phyloP scores from a whole-genome alignment of 306 rosid species.

The Malus sylvestris region DNA sequence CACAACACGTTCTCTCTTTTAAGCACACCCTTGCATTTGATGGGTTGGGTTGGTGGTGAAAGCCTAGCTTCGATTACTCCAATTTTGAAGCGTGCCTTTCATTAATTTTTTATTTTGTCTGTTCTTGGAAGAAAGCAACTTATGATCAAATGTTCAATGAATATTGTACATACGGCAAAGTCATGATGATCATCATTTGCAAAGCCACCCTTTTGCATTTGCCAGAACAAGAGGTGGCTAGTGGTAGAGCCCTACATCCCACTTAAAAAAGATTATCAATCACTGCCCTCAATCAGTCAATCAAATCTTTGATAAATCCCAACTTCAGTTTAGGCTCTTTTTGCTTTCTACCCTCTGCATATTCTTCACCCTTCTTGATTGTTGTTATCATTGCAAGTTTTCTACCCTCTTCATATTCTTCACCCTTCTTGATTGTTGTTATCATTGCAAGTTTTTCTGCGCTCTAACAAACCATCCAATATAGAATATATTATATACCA shows the following conservation, averaged over 20 bases:
- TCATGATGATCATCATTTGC: conserved; percentile 22
- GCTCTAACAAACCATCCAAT: neutral
- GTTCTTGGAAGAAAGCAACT: neutral
- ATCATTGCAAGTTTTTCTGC: conserved; percentile 19
- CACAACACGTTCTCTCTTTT: neutral
- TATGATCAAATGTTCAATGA: conserved; percentile 23
- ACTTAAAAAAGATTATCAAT: conserved; percentile 28
- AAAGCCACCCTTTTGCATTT: conserved; percentile 8
- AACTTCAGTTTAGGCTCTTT: conserved; percentile 19
- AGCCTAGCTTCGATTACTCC: neutral
- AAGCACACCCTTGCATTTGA: neutral
- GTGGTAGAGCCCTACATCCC: conserved; percentile 34
- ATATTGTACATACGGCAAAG: neutral
- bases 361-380: neutral
- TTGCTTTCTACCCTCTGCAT: neutral
- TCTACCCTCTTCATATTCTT: neutral
- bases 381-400: conserved; percentile 16
- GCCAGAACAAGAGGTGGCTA: conserved; percentile 1
- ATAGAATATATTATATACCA: neutral
- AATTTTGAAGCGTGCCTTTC: neutral
- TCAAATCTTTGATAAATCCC: conserved; percentile 14
- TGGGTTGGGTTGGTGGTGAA: conserved; percentile 6
- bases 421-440: neutral
- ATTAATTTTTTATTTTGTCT: neutral
- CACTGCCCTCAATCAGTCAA: conserved; percentile 16